A percentile compares a stretch with the other conserved stretches of the same genome.
Conservation (phyloP, 2,329 filamentous ascomycete genomes). For the Colletotrichum sp. region DNA sequence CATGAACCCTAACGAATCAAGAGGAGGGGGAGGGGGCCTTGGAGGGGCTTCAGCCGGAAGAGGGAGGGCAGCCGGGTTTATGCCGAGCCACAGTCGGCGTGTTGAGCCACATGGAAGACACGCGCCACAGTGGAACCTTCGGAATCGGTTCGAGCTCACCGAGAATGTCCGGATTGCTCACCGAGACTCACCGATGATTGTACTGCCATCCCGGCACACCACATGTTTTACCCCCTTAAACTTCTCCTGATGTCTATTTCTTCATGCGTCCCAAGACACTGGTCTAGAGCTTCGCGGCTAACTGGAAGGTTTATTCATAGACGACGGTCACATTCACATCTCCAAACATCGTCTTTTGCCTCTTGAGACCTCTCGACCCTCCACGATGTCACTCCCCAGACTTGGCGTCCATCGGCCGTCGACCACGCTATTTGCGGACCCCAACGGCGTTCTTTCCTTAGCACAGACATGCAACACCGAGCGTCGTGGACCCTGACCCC, state of each 20-base stretch:
- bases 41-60: not conserved
- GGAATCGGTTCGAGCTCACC: not conserved
- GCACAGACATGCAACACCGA: not conserved
- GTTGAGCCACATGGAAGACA: not conserved
- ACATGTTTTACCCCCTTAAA: not conserved
- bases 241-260: not conserved
- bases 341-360: not conserved
- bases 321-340: not conserved
- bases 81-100: not conserved
- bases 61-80: not conserved
- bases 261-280: not conserved
- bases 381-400: not conserved
- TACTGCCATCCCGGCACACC: not conserved
- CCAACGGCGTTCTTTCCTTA: constrained; percentile 9
- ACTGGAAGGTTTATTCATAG: not conserved
- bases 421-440: not conserved
- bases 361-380: not conserved
- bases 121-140: not conserved
- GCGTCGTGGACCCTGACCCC: constrained; percentile 14
- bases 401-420: not conserved
- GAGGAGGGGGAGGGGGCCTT: not conserved
- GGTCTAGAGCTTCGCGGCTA: not conserved
- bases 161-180: not conserved
- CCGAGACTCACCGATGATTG: not conserved
- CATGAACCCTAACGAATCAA: constrained; percentile 14